Base-by-base conservation (phyloP, 163 green algal genomes). In the Scenedesmus sp. region DNA sequence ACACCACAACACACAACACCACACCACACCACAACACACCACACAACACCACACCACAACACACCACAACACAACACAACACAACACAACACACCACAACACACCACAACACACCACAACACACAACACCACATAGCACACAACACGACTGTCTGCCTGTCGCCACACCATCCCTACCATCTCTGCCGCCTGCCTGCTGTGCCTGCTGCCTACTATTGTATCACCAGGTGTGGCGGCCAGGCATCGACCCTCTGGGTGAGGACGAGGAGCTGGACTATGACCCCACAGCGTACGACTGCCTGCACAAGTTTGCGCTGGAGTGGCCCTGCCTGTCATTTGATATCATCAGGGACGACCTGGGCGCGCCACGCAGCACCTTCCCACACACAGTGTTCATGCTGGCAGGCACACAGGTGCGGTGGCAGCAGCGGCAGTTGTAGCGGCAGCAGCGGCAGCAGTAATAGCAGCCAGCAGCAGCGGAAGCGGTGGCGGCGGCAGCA, bases 261-360 rank as follows among this genome's bases (percentile, higher is more conserved):
- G 98, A 97, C 55, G 97, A 99, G 94, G 96, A 98, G 93, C 94
- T 99, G 74, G 95, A 99, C 85, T 99, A 99, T 94, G 98, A 99
- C 94, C 96, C 97, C 52, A 98, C 96, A 3, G 98, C 97, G 1
- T 99, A 99, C 92, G 97, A 99, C 92, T 99, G 97, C 95, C 93
- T 99, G 94, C 96, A 98, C 83, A 92, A 92, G 23, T 96, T 98
- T 82, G 94, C 82, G 52, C 88, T 90, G 26, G 88, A 92, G 92
- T 92, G 91, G 86, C 88, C 84, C 57, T 93, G 84, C 89, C 64
- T 93, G 93, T 98, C 95, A 89, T 99, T 99, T 93, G 98, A 99
- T 94, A 84, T 99, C 10, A 52, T 99, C 34, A 92, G 89, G 8
- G 98, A 99, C 94, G 93, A 95, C 52, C 92, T 99, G 60, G 98